Conservation (phyloP, 345 rosid species). For the Litchi chinensis region DNA sequence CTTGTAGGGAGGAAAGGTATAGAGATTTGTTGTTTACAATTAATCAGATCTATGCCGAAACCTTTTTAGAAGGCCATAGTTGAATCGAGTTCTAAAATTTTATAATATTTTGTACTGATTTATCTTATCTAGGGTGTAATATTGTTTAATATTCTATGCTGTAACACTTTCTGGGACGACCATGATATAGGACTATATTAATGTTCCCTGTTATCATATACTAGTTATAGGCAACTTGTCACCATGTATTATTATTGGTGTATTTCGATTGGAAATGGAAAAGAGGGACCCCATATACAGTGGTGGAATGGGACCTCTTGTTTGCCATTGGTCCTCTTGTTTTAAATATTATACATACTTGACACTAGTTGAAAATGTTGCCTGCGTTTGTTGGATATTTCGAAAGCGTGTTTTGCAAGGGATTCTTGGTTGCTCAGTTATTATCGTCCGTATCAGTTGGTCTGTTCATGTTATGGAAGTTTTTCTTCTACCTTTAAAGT, state of each 20-base stretch:
- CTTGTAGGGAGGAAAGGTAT: neutral
- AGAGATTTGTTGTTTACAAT: neutral
- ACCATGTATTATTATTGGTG: neutral
- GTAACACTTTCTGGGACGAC: neutral
- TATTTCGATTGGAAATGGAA: constrained; percentile 8
- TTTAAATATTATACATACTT: neutral
- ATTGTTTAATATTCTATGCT: neutral
- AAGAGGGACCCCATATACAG: neutral
- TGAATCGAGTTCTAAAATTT: neutral
- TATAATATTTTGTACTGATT: neutral
- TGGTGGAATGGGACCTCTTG: neutral
- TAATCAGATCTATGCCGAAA: neutral
- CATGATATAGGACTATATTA: neutral
- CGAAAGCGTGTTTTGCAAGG: neutral
- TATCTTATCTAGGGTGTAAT: neutral
- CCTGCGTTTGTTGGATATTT: neutral
- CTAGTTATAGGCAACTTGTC: neutral
- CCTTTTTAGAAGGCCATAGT: neutral
- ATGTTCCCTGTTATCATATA: neutral
- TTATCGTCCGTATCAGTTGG: neutral
- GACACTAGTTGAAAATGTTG: neutral
- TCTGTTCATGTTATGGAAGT: neutral
- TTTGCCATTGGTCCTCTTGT: neutral
- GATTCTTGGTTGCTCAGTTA: neutral
- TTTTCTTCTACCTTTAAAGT: neutral